These are phyloP conservation scores for Starmera stellimalicola DNA, from an alignment of 1,139 yeast genomes.

Conservation along the genomic window DNA sequence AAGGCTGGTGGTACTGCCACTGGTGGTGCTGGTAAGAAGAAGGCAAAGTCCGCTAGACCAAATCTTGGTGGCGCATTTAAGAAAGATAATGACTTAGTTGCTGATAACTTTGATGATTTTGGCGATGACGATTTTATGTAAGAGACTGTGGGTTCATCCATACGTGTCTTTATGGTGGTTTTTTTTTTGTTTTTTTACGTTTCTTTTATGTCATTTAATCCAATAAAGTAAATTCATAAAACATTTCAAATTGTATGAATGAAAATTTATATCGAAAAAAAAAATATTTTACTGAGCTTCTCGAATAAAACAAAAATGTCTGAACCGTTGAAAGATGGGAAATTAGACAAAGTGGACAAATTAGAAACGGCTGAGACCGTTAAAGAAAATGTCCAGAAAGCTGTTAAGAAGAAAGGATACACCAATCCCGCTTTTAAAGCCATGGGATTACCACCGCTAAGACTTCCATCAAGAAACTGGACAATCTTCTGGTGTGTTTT, in stretches of 20 bases:
- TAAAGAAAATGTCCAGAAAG: no score
- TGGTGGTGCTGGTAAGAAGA: slow-evolving; percentile 94
- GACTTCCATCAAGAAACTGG: slow-evolving; percentile 91
- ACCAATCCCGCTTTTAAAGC: slow-evolving; percentile 81
- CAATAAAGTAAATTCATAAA: no score
- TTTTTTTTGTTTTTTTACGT: not conserved
- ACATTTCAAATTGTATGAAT: no score
- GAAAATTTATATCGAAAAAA: not conserved
- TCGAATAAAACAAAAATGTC: no score
- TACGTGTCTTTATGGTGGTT: not conserved
- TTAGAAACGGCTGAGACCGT: no score
- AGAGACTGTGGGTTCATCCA: slow-evolving; percentile 5
- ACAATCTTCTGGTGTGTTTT: slow-evolving; percentile 74
- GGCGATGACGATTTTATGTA: slow-evolving; percentile 90
- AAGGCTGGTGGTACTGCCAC: slow-evolving; percentile 80
- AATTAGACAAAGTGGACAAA: no score
- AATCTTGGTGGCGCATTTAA: slow-evolving; percentile 70
- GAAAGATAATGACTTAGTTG: slow-evolving; percentile 66
- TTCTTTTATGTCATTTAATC: not conserved
- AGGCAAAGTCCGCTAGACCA: slow-evolving; percentile 72
- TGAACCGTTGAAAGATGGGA: no score
- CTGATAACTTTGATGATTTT: slow-evolving; percentile 43
- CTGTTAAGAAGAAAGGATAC: slow-evolving; percentile 50
- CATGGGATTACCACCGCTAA: slow-evolving; percentile 74
- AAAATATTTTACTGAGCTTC: no score